phyloP scores from a whole-genome alignment of 495 filamentous ascomycete species.

The Annulohypoxylon stygium region DNA sequence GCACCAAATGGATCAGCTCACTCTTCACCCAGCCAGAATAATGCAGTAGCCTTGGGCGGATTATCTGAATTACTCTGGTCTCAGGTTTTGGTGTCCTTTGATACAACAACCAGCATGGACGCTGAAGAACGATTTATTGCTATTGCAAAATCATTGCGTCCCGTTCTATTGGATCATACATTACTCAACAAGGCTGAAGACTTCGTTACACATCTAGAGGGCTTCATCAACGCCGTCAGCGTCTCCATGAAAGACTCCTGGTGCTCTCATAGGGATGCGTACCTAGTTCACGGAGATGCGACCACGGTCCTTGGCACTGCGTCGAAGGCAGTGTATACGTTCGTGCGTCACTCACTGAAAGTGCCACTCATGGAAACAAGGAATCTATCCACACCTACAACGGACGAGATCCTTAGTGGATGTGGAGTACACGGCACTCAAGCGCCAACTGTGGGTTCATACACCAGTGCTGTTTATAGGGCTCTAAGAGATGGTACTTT shows the following conservation, averaged over 20 bases:
- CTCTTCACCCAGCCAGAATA: background rate
- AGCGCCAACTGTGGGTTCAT: background rate
- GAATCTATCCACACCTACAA: slow-evolving; percentile 1
- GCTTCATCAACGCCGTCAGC: background rate
- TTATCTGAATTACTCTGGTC: slow-evolving; percentile 1
- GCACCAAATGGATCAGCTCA: background rate
- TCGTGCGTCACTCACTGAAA: slow-evolving; percentile 1
- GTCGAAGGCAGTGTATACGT: slow-evolving; percentile 1
- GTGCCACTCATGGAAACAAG: background rate
- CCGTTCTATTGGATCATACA: background rate
- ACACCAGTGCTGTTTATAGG: background rate
- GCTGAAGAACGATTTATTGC: slow-evolving; percentile 1
- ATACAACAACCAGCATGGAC: background rate
- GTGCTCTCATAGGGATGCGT: background rate
- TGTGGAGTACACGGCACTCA: background rate
- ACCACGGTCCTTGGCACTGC: background rate
- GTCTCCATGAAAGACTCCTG: background rate
- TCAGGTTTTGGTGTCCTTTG: background rate
- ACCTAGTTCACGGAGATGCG: background rate
- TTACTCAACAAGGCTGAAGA: background rate
- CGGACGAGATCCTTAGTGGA: background rate
- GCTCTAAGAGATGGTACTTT: background rate
- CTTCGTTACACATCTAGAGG: background rate
- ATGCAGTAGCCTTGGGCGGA: background rate
- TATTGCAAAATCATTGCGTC: background rate